Evolutionary conservation across 805 yeast species (phyloP).

Genomic region (Candida railenensis): DNA sequence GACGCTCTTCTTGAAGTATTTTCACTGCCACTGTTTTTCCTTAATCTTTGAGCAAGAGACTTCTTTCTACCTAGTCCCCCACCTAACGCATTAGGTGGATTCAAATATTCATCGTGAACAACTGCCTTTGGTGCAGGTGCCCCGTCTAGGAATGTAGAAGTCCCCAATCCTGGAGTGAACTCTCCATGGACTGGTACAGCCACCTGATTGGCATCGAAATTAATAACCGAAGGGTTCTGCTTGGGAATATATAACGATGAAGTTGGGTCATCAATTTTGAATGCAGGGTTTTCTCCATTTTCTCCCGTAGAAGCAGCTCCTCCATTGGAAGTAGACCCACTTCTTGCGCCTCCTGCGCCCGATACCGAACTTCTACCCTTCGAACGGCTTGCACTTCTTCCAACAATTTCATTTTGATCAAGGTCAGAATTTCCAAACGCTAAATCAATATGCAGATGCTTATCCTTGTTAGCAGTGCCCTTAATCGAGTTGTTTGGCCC

Average conservation of each 20-base stretch:
- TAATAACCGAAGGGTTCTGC: conserved; percentile 51
- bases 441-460: conserved; percentile 57
- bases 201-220: conserved; percentile 69
- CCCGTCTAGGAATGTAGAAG: conserved; percentile 91
- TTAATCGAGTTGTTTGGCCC: conserved; percentile 88
- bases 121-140: conserved; percentile 76
- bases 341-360: too few relatives aligned
- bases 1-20: conserved; percentile 30
- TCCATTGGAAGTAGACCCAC: too few relatives aligned
- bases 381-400: conserved; percentile 13
- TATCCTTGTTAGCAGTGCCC: conserved; percentile 55
- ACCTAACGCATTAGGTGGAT: conserved; percentile 13
- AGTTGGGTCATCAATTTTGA: conserved; percentile 16
- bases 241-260: conserved; percentile 39
- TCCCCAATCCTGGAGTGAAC: conserved; percentile 84
- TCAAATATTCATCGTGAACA: conserved; percentile 24
- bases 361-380: conserved; percentile 11
- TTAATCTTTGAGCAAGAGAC: conserved; percentile 71
- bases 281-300: conserved; percentile 20
- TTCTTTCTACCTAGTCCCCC: conserved; percentile 74
- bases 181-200: conserved; percentile 81
- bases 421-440: conserved; percentile 71
- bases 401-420: conserved; percentile 37
- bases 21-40: conserved; percentile 37
- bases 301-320: too few relatives aligned